These are phyloP conservation scores for Pulveroboletus sp. DNA, from an alignment of 768 basidiomycete species.

Conservation along the genomic window DNA sequence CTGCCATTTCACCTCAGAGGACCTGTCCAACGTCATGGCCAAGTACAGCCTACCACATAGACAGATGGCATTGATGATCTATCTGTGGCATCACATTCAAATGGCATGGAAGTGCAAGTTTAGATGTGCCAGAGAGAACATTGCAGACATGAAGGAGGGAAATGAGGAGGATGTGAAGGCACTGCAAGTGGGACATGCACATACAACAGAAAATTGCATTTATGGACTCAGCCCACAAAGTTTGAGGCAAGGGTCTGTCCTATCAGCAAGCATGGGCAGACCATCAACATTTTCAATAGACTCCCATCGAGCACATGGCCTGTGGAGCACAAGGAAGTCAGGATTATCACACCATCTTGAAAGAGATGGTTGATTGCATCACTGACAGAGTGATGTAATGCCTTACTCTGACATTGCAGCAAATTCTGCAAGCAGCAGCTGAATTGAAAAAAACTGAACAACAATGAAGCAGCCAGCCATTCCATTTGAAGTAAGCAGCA, in stretches of 20 bases:
- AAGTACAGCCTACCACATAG: neutral
- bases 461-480: too few relatives aligned
- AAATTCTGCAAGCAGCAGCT: too few relatives aligned
- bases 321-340: too few relatives aligned
- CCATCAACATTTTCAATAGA: too few relatives aligned
- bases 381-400: too few relatives aligned
- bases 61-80: neutral
- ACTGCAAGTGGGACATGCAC: neutral
- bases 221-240: conserved; percentile 1
- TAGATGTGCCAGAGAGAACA: neutral
- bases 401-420: too few relatives aligned
- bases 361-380: too few relatives aligned
- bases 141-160: neutral
- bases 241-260: neutral
- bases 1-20: neutral
- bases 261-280: neutral
- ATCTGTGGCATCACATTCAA: conserved; percentile 3
- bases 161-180: neutral
- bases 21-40: neutral
- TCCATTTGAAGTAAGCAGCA: too few relatives aligned
- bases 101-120: conserved; percentile 6
- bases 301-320: too few relatives aligned
- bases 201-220: neutral
- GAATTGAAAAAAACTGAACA: too few relatives aligned
- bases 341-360: too few relatives aligned